phyloP scores from a whole-genome alignment of 2,329 filamentous ascomycete genomes.

The Pseudomassariella vexata region DNA sequence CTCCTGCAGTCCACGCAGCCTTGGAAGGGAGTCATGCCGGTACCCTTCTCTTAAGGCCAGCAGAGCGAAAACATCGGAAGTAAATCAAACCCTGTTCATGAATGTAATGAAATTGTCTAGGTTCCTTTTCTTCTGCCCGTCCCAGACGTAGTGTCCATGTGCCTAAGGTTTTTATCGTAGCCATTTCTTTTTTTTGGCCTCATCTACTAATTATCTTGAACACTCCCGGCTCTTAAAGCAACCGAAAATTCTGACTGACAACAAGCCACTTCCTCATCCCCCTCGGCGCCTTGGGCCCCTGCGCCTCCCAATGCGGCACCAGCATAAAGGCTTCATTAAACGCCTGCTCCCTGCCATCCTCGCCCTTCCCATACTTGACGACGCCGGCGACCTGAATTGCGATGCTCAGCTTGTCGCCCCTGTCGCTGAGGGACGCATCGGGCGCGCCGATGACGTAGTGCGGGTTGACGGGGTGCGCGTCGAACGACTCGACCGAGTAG shows the following conservation, averaged over 20 bases:
- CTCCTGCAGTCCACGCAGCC: too few species aligned
- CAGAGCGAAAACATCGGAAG: too few species aligned
- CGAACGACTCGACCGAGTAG: conserved; percentile 71
- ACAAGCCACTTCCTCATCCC: conserved; percentile 58
- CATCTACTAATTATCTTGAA: too few species aligned
- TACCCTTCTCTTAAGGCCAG: too few species aligned
- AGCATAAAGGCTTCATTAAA: conserved; percentile 80
- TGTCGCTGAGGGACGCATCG: conserved; percentile 33
- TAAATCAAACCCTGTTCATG: too few species aligned
- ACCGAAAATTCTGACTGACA: conserved; percentile 66
- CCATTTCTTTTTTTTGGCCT: too few species aligned
- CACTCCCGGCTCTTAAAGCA: conserved; percentile 34
- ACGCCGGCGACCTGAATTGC: conserved; percentile 68
- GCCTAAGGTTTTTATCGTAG: too few species aligned
- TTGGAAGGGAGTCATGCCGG: too few species aligned
- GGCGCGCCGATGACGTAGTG: conserved; percentile 55
- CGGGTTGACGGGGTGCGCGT: conserved; percentile 73
- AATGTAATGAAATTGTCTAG: too few species aligned
- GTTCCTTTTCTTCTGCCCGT: too few species aligned
- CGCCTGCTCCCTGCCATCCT: conserved; percentile 58
- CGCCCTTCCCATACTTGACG: conserved; percentile 60
- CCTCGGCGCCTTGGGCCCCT: conserved; percentile 46
- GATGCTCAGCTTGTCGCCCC: conserved; percentile 60
- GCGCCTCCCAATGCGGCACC: conserved; percentile 66
- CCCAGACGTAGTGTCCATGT: too few species aligned